Percentiles rank a stretch among this genome's conserved stretches.
Conservation (phyloP, 1,284 basidiomycete species). For the Phylloporus sp. region DNA sequence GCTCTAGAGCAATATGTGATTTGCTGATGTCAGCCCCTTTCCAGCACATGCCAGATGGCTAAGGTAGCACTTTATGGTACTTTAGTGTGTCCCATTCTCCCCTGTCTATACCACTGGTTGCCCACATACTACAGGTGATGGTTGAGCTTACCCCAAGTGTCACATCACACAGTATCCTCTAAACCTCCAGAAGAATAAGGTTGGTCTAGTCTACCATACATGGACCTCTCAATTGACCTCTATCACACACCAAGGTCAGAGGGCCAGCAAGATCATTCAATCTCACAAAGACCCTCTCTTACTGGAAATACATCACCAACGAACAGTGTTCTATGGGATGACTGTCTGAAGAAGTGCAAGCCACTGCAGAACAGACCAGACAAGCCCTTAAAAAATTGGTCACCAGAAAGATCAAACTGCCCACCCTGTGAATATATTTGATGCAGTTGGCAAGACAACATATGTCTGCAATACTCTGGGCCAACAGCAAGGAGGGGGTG, state of each 20-base stretch:
- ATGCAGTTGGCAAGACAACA: slow-evolving; percentile 78
- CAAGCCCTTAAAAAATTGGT: slow-evolving; percentile 93
- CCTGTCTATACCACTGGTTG: slow-evolving; percentile 1
- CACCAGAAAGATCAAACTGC: slow-evolving; percentile 96
- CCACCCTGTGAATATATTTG: slow-evolving; percentile 89
- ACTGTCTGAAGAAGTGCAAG: slow-evolving; percentile 89
- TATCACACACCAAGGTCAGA: slow-evolving; percentile 94
- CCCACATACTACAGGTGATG: slow-evolving; percentile 66
- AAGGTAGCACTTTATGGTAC: slow-evolving; percentile 80
- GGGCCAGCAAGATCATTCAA: slow-evolving; percentile 86
- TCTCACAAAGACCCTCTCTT: slow-evolving; percentile 96
- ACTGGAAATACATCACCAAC: slow-evolving; percentile 89
- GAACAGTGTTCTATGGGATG: slow-evolving; percentile 82
- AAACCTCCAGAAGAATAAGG: slow-evolving; percentile 95
- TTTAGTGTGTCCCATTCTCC: slow-evolving; percentile 66
- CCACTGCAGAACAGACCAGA: slow-evolving; percentile 89
- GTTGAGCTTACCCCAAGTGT: slow-evolving; percentile 96
- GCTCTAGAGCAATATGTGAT: too few relatives aligned
- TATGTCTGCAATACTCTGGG: slow-evolving; percentile 98
- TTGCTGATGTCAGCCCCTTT: slow-evolving; percentile 49
- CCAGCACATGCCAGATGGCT: slow-evolving; percentile 54
- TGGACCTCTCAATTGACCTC: slow-evolving; percentile 38
- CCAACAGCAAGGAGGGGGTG: slow-evolving; percentile 74
- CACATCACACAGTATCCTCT: slow-evolving; percentile 97
- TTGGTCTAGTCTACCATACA: slow-evolving; percentile 10